These are phyloP conservation scores for Fragaria ananassa DNA, from an alignment of 306 rosid genomes.

Conservation along the genomic window DNA sequence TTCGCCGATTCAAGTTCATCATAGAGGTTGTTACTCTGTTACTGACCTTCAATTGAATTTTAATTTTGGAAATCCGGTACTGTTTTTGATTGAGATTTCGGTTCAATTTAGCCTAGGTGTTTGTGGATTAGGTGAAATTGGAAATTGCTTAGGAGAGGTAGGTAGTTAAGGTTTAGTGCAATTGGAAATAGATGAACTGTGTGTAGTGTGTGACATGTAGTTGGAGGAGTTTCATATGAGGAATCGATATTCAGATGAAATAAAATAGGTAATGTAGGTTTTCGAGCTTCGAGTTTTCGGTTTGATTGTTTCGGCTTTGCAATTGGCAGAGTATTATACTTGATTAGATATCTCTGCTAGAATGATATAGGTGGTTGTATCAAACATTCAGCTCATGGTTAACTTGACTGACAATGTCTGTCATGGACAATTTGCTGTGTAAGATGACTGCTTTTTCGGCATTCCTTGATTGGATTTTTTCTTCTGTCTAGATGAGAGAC, in stretches of 20 bases:
- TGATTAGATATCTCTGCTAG: neutral
- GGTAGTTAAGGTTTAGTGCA: neutral
- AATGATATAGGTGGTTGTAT: neutral
- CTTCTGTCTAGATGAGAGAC: conserved; percentile 48
- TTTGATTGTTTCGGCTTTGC: neutral
- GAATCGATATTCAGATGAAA: neutral
- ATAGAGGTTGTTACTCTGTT: conserved; percentile 25
- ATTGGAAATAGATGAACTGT: neutral
- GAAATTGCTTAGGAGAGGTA: neutral
- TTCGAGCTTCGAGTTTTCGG: neutral
- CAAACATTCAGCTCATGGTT: neutral
- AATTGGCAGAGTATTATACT: neutral
- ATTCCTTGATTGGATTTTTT: conserved; percentile 22
- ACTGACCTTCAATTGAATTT: neutral
- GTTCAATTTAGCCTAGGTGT: neutral
- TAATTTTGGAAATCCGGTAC: neutral
- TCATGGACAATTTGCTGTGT: conserved; percentile 2
- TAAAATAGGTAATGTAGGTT: neutral
- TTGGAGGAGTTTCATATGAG: neutral
- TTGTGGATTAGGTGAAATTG: neutral
- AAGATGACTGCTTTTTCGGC: conserved; percentile 14
- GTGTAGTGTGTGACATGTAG: neutral
- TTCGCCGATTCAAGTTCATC: conserved; percentile 24
- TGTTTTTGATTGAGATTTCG: neutral
- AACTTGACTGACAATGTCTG: neutral